Evolutionary conservation across 768 basidiomycete genomes (phyloP).

Genomic region (Mycena metata): DNA sequence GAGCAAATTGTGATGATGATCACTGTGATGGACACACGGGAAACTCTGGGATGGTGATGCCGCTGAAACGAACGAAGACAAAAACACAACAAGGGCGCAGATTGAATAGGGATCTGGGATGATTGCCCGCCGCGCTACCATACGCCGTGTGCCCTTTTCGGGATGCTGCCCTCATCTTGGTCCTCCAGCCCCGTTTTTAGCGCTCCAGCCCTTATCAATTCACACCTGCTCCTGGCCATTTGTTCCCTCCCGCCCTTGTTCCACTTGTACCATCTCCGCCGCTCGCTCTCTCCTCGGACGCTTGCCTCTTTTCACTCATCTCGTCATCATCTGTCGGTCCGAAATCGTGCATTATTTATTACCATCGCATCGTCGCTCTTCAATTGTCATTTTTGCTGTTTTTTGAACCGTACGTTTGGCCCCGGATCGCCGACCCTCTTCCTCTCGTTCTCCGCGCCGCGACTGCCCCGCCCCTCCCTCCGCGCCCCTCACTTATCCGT

Average conservation of each 20-base stretch:
- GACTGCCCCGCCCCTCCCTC: no score
- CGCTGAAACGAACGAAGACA: constrained; percentile 27
- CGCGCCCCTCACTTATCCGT: no score
- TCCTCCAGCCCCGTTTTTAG: not conserved
- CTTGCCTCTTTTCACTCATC: not conserved
- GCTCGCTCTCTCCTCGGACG: constrained; percentile 12
- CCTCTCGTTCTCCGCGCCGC: not conserved
- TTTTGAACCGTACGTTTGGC: constrained; percentile 14
- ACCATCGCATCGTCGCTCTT: constrained; percentile 28
- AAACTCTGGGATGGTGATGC: constrained; percentile 15
- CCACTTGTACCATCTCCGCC: constrained; percentile 9
- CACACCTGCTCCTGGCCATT: not conserved
- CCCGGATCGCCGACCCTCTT: not conserved
- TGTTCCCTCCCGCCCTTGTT: not conserved
- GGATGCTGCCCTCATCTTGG: constrained; percentile 2
- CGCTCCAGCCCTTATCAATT: not conserved
- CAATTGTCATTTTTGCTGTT: constrained; percentile 35
- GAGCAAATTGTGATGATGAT: constrained; percentile 27
- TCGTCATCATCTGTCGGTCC: not conserved
- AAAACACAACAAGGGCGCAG: constrained; percentile 20
- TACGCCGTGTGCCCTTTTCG: not conserved
- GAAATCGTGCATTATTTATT: constrained; percentile 32
- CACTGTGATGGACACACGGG: constrained; percentile 11
- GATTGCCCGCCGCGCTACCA: constrained; percentile 12
- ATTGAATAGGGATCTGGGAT: constrained; percentile 5